phyloP scores from a whole-genome alignment of 2,329 filamentous ascomycete genomes.

The Paraconiothyrium sp. region DNA sequence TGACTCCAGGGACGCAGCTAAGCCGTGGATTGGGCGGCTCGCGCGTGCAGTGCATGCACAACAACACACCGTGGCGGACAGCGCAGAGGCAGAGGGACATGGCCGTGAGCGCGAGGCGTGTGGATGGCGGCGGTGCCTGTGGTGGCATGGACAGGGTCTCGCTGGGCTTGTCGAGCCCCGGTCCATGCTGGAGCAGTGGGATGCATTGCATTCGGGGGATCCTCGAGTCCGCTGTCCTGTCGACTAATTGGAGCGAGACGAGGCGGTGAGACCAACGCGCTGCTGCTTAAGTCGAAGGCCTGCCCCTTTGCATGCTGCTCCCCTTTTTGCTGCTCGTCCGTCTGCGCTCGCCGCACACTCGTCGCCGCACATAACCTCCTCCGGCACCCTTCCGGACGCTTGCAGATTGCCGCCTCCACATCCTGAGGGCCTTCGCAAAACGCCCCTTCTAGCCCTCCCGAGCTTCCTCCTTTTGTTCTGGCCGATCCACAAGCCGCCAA shows the following conservation, averaged over 20 bases:
- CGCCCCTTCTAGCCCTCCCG: slow-evolving; percentile 10
- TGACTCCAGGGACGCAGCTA: neutral
- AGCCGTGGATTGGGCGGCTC: slow-evolving; percentile 11
- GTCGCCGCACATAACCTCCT: slow-evolving; percentile 2
- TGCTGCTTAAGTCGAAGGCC: neutral
- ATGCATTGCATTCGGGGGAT: slow-evolving; percentile 20
- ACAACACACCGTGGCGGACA: slow-evolving; percentile 8
- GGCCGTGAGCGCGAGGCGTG: neutral
- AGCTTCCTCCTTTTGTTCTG: slow-evolving; percentile 11
- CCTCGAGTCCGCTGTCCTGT: slow-evolving; percentile 13
- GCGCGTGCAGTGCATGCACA: slow-evolving; percentile 5
- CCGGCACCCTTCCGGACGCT: slow-evolving; percentile 8
- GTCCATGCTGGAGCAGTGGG: slow-evolving; percentile 15
- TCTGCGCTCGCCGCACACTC: slow-evolving; percentile 2
- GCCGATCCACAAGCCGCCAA: neutral
- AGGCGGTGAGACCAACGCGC: slow-evolving; percentile 18
- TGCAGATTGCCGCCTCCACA: slow-evolving; percentile 8
- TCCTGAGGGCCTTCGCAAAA: neutral
- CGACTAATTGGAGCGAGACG: slow-evolving; percentile 15
- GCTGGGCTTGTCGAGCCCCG: slow-evolving; percentile 15
- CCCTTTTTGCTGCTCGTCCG: slow-evolving; percentile 5
- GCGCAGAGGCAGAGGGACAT: slow-evolving; percentile 4
- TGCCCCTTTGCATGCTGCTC: slow-evolving; percentile 1
- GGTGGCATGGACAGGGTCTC: neutral
- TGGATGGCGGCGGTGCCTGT: slow-evolving; percentile 12